Percentiles rank a stretch among this genome's conserved stretches.
These are phyloP conservation scores for Linanthus parryae DNA, from an alignment of 148 eudicot genomes.

Conservation along the genomic window DNA sequence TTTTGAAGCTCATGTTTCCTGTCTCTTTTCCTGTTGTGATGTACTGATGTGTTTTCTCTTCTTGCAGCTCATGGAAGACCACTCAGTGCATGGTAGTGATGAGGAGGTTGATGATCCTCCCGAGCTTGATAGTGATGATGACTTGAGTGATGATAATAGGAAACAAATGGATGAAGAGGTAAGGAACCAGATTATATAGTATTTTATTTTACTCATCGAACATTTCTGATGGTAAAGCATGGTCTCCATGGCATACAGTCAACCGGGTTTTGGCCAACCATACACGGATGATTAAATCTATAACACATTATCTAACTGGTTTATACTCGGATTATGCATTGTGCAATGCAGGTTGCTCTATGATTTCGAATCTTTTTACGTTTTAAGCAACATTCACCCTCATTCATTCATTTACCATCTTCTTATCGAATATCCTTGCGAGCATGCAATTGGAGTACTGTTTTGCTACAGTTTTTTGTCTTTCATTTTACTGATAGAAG, in stretches of 20 bases:
- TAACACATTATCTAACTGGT: neutral
- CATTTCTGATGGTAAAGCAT: neutral
- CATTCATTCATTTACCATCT: no score
- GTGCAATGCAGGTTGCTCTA: neutral
- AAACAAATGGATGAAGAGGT: slow-evolving; percentile 76
- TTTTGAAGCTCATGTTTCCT: no score
- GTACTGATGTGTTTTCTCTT: neutral
- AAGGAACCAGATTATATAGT: no score
- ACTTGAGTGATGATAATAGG: slow-evolving; percentile 45
- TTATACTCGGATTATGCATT: neutral
- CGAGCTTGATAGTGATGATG: slow-evolving; percentile 78
- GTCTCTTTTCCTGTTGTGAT: neutral
- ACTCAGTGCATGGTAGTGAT: slow-evolving; percentile 83
- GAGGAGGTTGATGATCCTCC: slow-evolving; percentile 86
- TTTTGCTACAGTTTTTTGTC: neutral
- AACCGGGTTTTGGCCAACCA: neutral
- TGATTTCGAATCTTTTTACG: neutral
- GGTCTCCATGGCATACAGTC: neutral
- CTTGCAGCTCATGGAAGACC: slow-evolving; percentile 72
- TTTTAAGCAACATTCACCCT: neutral
- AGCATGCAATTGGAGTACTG: neutral
- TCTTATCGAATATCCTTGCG: no score
- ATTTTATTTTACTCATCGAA: neutral
- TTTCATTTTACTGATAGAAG: neutral
- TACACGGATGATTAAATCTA: neutral